Evolutionary conservation across 352 stramenopile species (phyloP).

Genomic region (Phytophthora crassamura): DNA sequence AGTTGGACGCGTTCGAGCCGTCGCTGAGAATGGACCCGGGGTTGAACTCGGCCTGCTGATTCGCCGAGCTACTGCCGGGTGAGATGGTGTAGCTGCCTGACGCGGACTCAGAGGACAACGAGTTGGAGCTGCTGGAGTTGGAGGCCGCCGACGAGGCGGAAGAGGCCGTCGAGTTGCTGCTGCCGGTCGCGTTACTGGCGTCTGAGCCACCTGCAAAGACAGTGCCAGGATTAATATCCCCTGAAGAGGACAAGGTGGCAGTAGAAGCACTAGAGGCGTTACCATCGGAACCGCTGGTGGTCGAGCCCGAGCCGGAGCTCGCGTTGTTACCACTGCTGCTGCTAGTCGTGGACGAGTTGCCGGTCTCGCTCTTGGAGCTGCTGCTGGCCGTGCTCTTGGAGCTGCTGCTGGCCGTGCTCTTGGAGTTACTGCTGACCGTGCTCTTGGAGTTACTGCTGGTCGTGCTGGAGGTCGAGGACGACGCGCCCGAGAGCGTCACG

Average conservation of each 20-base stretch:
- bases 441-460: too few relatives aligned
- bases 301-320: conserved; percentile 14
- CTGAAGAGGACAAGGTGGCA: conserved; percentile 7
- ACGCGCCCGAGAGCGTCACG: conserved; percentile 25
- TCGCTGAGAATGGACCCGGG: conserved; percentile 43
- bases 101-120: conserved; percentile 25
- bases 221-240: conserved; percentile 24
- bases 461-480: conserved; percentile 8
- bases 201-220: conserved; percentile 36
- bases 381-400: conserved; percentile 12
- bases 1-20: conserved; percentile 14
- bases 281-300: conserved; percentile 19
- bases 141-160: conserved; percentile 9
- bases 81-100: conserved; percentile 24
- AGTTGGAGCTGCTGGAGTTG: conserved; percentile 19
- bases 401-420: conserved; percentile 13
- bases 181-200: conserved; percentile 15
- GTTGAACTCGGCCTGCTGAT: conserved; percentile 48
- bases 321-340: conserved; percentile 20
- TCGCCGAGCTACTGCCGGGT: conserved; percentile 35
- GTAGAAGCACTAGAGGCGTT: conserved; percentile 13
- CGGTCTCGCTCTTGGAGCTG: conserved; percentile 10
- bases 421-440: too few relatives aligned
- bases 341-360: conserved; percentile 9
- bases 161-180: conserved; percentile 13